Conservation (phyloP, 495 filamentous ascomycete species). For the Penicillium goetzii region DNA sequence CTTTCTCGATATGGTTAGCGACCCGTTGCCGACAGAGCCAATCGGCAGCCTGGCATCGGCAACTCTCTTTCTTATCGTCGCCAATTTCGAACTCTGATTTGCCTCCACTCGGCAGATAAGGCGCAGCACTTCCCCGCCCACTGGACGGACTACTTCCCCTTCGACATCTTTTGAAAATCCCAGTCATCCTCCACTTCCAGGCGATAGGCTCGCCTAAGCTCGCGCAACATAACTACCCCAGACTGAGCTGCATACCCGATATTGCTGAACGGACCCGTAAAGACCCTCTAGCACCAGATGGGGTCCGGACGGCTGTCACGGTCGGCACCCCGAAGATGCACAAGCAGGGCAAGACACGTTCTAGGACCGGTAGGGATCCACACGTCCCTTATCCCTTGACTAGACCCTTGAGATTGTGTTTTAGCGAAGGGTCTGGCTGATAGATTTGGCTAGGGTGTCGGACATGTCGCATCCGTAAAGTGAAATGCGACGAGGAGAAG, state of each 20-base stretch:
- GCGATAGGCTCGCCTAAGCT: slow-evolving; percentile 12
- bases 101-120: slow-evolving; percentile 27
- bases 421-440: neutral
- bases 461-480: slow-evolving; percentile 42
- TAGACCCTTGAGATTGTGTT: neutral
- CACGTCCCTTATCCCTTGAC: slow-evolving; percentile 2
- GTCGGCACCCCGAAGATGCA: slow-evolving; percentile 25
- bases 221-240: slow-evolving; percentile 13
- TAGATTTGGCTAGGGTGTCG: slow-evolving; percentile 31
- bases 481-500: slow-evolving; percentile 45
- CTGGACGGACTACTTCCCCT: slow-evolving; percentile 13
- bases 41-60: slow-evolving; percentile 27
- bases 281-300: slow-evolving; percentile 12
- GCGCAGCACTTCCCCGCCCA: slow-evolving; percentile 15
- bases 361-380: slow-evolving; percentile 40
- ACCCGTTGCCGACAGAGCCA: slow-evolving; percentile 34
- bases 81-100: neutral
- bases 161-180: slow-evolving; percentile 4
- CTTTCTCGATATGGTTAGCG: slow-evolving; percentile 16
- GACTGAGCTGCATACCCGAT: neutral
- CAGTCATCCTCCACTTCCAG: neutral
- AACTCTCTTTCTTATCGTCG: slow-evolving; percentile 7
- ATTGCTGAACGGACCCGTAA: slow-evolving; percentile 10
- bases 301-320: slow-evolving; percentile 8
- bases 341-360: slow-evolving; percentile 36